Evolutionary conservation across 1,139 yeast genomes (phyloP).

Genomic region (Yamadazyma blattariae): DNA sequence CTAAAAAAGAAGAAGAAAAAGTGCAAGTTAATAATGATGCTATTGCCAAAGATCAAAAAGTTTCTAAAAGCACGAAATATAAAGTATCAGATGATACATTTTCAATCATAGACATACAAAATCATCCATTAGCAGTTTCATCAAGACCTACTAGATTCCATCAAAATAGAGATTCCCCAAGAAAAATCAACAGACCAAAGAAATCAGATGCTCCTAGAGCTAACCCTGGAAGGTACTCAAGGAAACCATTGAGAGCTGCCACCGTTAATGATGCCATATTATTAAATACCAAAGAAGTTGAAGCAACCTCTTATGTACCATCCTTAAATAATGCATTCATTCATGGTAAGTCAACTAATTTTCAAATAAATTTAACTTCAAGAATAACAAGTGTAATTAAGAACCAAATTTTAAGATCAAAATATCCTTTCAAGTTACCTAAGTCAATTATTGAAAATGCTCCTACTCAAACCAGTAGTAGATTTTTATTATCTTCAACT

Average conservation of each 20-base stretch:
- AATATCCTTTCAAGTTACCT: constrained; percentile 45
- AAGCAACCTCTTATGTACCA: constrained; percentile 9
- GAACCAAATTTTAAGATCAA: constrained; percentile 35
- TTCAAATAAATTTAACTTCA: constrained; percentile 29
- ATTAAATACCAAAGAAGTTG: constrained; percentile 9
- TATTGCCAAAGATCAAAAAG: too few relatives aligned
- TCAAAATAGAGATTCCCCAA: background rate
- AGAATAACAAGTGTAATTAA: constrained; percentile 44
- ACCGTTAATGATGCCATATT: constrained; percentile 6
- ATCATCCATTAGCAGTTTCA: constrained; percentile 19
- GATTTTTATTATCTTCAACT: constrained; percentile 31
- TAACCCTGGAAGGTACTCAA: constrained; percentile 4
- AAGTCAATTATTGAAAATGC: constrained; percentile 29
- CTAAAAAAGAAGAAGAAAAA: too few relatives aligned
- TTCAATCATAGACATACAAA: constrained; percentile 14
- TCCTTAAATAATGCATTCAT: constrained; percentile 27
- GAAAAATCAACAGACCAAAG: background rate
- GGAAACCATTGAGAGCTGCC: constrained; percentile 5
- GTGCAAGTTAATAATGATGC: too few relatives aligned
- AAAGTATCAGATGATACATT: background rate
- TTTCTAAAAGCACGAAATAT: background rate
- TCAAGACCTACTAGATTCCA: constrained; percentile 2
- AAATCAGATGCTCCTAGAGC: background rate
- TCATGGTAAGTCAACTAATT: constrained; percentile 37
- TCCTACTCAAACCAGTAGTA: constrained; percentile 21